Base-by-base conservation (phyloP, 768 basidiomycete genomes). In the Boletus vinaceobasis region DNA sequence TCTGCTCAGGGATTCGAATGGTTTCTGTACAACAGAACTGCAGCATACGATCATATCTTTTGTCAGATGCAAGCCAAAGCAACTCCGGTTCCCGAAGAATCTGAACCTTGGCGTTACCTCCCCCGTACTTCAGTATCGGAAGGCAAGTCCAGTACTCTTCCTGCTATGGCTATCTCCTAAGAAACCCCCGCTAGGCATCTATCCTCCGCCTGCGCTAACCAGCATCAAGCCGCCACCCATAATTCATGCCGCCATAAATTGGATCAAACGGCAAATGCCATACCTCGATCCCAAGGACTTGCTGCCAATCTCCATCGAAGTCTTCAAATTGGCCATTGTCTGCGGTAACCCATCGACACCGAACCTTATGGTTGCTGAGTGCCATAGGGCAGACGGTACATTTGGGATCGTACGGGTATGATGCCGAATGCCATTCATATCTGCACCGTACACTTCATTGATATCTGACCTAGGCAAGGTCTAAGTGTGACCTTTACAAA, bases 11-110 rank as follows among this genome's bases (percentile, higher is more conserved):
- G 96, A 17, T 77, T 94, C 42, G 94, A 98, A 69, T 94, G 91
- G 87, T 92, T 92, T 68, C 63, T 98, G 39, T 97, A 91, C 72
- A 98, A 98, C 72, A 78, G 85, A 45, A 95, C 92, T 4, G 82
- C 90, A 4, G 86, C 93, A 4, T 98, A 88, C 71, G 93, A 98
- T 65, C 79, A 83, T 50, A 93, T 98, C 49, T 73, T 96, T 19
- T 79, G 87, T 11, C 83, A 88, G 64, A 84, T 94, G 79, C 80
- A 82, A 55, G 72, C 69, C 21, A 75, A 66, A 33, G 39, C 54
- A 15, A 48, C 57, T 0, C 33, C 57, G 5, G 33, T 37, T 48
- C 33, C 64, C 4, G 61, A 56, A n/a, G 56, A 45, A 27, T 55
- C 73, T 40, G 76, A 68, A 47, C 68, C 73, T 48, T 74, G 69